Percentiles rank a stretch among this genome's conserved stretches.
These are phyloP conservation scores for Scutellaria barbata DNA, from an alignment of 257 asterid genomes.

Conservation along the genomic window DNA sequence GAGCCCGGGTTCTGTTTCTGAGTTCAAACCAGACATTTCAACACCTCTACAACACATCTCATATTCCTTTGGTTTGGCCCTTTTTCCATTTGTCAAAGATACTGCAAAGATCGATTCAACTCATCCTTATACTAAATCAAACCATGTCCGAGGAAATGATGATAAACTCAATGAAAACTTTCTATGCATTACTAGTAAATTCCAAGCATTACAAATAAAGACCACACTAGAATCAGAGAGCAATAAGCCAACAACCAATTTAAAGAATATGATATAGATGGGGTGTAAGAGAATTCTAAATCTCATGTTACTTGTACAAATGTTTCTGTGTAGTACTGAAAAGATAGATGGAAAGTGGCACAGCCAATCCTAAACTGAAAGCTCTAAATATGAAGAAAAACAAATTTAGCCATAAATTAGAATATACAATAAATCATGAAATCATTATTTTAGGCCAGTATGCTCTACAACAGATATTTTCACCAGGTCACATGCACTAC, in stretches of 20 bases:
- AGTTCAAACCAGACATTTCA: too few species aligned
- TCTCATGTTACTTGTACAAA: not conserved
- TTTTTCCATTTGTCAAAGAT: too few species aligned
- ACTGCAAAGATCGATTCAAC: too few species aligned
- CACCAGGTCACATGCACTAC: slow-evolving; percentile 25
- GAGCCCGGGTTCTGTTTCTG: too few species aligned
- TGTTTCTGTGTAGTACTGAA: not conserved
- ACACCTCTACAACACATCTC: too few species aligned
- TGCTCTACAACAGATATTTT: slow-evolving; percentile 28
- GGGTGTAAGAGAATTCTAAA: not conserved
- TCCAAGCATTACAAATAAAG: not conserved
- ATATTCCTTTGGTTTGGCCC: too few species aligned
- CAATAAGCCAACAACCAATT: not conserved
- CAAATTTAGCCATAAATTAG: not conserved
- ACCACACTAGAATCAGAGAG: not conserved
- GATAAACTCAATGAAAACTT: too few species aligned
- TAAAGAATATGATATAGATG: not conserved
- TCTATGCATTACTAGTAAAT: not conserved
- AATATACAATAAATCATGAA: slow-evolving; percentile 35
- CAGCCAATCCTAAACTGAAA: not conserved
- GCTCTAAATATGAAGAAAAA: slow-evolving; percentile 10
- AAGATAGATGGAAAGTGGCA: not conserved
- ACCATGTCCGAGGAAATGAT: too few species aligned
- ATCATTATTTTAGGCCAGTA: slow-evolving; percentile 14
- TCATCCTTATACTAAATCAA: too few species aligned